Evolutionary conservation across 2,329 filamentous ascomycete species (phyloP), one percentile per base, ranked within the genome.

Genomic region (Davidsoniella virescens): DNA sequence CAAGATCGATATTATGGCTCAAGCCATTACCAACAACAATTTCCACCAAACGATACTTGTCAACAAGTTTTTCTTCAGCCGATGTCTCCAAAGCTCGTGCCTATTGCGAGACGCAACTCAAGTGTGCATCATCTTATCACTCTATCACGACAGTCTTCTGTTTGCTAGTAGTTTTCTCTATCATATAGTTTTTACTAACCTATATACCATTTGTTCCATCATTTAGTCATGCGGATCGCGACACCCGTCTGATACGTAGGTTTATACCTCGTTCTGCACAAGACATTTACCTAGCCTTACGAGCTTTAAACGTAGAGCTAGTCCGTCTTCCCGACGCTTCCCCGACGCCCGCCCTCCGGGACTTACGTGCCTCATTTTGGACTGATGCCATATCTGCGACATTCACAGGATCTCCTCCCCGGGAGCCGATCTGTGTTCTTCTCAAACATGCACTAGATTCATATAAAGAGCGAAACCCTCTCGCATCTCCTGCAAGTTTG

Each of bases 311-410:
- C 62, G 75, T 96, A 59, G 90, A 95, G 64, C 76, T 95, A 54
- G 85, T 90, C 42, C 78, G 85, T 52, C 83, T 96, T 55, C 87
- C 92, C 52, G 90, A 96, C 65, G 79, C 84, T 10, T 88, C 92
- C 17, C 92, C 85, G 44, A 92, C 84, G 54, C 78, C 84, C n/a
- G 82, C 82, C 3, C 84, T 96, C 54, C 90, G 87, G 46, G 73
- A 81, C 48, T 79, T 96, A 72, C 87, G 92, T 56, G 82, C 94
- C 65, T 86, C 94, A 63, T 96, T 96, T 70, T 96, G 92, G 85
- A 78, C 85, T 46, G 88, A 96, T 58, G 79, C 85, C 4, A 70
- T 98, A 47, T 75, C 82, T 49, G 80, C 82, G 54, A 83, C 85
- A 1, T 82, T 95, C 54, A 73, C 82, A 1, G 84, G 83, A 29